A percentile compares a stretch with the other conserved stretches of the same genome.
These are phyloP conservation scores for Alloascoidea hylecoeti DNA, from an alignment of 805 yeast species.

Conservation along the genomic window DNA sequence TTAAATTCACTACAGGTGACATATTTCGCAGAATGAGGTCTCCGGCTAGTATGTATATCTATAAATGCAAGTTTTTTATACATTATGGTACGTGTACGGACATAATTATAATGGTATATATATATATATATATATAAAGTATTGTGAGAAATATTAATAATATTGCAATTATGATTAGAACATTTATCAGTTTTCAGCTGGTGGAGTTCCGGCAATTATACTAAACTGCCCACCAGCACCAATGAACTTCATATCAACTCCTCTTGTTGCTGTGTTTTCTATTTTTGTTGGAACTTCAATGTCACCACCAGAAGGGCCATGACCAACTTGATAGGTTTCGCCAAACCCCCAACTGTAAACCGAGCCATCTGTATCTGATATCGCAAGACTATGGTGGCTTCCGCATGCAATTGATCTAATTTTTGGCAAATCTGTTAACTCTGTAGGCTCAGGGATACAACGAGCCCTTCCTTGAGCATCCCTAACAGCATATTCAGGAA, in stretches of 20 bases:
- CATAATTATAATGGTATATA: no score
- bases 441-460: conserved; percentile 77
- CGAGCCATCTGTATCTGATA: conserved; percentile 62
- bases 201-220: conserved; percentile 60
- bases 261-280: conserved; percentile 85
- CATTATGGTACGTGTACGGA: no score
- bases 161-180: no score
- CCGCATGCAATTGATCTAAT: conserved; percentile 61
- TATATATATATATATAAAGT: no score
- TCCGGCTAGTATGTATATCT: no score
- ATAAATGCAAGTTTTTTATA: no score
- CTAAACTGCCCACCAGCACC: conserved; percentile 98
- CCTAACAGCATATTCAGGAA: conserved; percentile 60
- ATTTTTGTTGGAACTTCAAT: conserved; percentile 81
- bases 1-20: no score
- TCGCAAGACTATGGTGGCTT: conserved; percentile 84
- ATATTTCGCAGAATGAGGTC: no score
- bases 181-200: no score
- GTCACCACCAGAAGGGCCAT: conserved; percentile 77
- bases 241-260: conserved; percentile 50
- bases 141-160: no score
- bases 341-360: conserved; percentile 97
- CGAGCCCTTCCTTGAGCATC: conserved; percentile 75
- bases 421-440: conserved; percentile 41
- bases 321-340: conserved; percentile 91